phyloP scores from a whole-genome alignment of 495 filamentous ascomycete genomes.

The Aspergillus cavernicola region DNA sequence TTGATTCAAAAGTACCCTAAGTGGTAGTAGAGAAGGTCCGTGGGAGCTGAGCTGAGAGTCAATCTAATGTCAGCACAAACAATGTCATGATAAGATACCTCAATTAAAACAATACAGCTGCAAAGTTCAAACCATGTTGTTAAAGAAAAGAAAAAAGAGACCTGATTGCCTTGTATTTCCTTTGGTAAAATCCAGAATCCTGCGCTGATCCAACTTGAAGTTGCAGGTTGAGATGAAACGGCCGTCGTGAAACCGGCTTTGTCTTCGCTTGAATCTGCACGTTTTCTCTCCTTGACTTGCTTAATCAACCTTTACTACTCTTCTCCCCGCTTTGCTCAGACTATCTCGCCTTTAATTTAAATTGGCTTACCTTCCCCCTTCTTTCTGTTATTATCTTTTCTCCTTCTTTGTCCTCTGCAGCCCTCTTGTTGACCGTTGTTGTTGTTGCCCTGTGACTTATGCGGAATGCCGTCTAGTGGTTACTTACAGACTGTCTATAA shows the following conservation, averaged over 20 bases:
- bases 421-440: background rate
- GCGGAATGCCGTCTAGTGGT: constrained; percentile 17
- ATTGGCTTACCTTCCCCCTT: background rate
- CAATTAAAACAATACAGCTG: too few relatives aligned
- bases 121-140: too few relatives aligned
- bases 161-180: background rate
- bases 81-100: background rate
- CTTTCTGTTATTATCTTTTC: background rate
- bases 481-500: constrained; percentile 7
- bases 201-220: background rate
- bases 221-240: background rate
- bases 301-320: background rate
- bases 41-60: constrained; percentile 1
- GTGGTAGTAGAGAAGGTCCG: background rate
- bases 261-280: background rate
- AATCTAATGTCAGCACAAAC: background rate
- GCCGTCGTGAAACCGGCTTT: background rate
- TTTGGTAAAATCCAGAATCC: background rate
- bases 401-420: background rate
- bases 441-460: constrained; percentile 3
- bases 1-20: too few relatives aligned
- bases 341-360: background rate
- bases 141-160: too few relatives aligned
- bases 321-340: background rate
- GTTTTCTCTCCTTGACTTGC: background rate